Base-by-base conservation (phyloP, 345 rosid genomes). In the Eucalyptus grandis region DNA sequence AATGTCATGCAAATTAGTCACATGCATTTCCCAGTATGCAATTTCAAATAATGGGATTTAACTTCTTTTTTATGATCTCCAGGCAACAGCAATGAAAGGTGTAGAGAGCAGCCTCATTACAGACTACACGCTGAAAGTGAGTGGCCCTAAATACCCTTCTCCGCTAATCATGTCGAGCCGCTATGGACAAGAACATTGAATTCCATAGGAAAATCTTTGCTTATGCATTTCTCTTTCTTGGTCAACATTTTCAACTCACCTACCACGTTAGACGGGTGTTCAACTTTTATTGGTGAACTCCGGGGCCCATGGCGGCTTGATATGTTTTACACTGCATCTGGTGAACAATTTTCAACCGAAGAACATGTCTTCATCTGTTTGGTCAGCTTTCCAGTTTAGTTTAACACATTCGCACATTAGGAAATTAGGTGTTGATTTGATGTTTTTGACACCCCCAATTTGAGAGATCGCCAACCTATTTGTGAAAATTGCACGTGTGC, bases 61-160 rank as follows among this genome's bases (percentile, higher is more conserved):
- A 14, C 56, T 88, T 58, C 16, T 88, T 34, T 56, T 24, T 15
- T 16, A 7, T 47, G 51, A 86, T 89, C 65, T 90, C 21, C 90
- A 96, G 98, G 98, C 99, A 82, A 95, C 97, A 15, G 95, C 99
- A 24, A 92, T 96, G 91, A 89, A 90, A 87, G 96, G 97, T 89
- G 93, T 94, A 72, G 95, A 95, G 89, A 95, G 96, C 94, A 98
- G 96, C 89, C 96, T 98, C 40, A 94, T 94, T 56, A 98, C 99
- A 34, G 99, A 98, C 90, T 98, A 97, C 90, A 98, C 97, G 43
- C 95, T 98, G 87, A 98, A 94, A 89, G 99, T 96, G 93, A 90
- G 93, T 89, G 14, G 24, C 34, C 14, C 49, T 27, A 43, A 40
- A 37, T 3, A 6, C 85, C 12, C 85, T 21, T 77, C 47, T 77